phyloP scores from a whole-genome alignment of 371 early-diverging fungal genomes.

The Apophysomyces elegans region DNA sequence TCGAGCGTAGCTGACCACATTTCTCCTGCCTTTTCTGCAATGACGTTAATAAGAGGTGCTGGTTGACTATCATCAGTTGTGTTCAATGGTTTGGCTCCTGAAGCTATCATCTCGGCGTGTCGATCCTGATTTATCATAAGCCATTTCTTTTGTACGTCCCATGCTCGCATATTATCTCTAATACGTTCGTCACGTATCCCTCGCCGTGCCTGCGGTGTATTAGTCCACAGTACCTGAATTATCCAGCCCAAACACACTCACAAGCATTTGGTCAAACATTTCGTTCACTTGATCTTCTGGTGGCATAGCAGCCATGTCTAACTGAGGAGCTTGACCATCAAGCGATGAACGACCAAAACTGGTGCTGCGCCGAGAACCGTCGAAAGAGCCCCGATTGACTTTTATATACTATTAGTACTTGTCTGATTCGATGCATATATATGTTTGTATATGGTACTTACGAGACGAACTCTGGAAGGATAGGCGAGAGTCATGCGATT shows the following conservation, averaged over 20 bases:
- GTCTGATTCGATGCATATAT: not conserved
- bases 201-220: slow-evolving; percentile 24
- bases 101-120: slow-evolving; percentile 44
- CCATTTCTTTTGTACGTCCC: slow-evolving; percentile 51
- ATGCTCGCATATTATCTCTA: slow-evolving; percentile 36
- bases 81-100: slow-evolving; percentile 19
- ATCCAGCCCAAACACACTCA: slow-evolving; percentile 16
- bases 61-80: slow-evolving; percentile 23
- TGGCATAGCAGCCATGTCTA: slow-evolving; percentile 26
- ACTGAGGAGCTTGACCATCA: slow-evolving; percentile 18
- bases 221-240: not conserved
- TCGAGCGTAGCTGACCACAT: slow-evolving; percentile 49
- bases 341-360: slow-evolving; percentile 20
- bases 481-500: not conserved
- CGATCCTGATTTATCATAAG: slow-evolving; percentile 53
- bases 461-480: slow-evolving; percentile 3
- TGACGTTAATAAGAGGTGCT: slow-evolving; percentile 40
- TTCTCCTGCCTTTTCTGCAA: slow-evolving; percentile 51
- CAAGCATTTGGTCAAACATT: slow-evolving; percentile 55
- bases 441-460: not conserved
- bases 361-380: not conserved
- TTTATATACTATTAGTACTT: not conserved
- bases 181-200: slow-evolving; percentile 46
- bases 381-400: slow-evolving; percentile 7
- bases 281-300: slow-evolving; percentile 41